phyloP scores from a whole-genome alignment of 163 green algal species.

The Scenedesmus sp. region DNA sequence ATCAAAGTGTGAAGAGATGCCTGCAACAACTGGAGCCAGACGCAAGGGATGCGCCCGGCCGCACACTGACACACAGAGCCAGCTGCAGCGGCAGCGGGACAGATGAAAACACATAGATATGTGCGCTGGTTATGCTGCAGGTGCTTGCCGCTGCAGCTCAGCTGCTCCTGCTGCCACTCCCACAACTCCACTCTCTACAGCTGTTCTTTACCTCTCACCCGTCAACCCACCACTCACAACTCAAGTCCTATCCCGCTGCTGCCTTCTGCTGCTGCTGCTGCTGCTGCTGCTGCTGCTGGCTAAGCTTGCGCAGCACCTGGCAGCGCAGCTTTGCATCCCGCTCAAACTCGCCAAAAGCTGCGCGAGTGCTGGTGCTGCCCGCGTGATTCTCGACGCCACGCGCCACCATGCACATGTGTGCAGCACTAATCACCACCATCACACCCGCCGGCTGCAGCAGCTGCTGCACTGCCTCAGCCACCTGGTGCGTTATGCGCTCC shows the following conservation, averaged over 20 bases:
- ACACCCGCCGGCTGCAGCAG: constrained; percentile 57
- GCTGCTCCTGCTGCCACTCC: neutral
- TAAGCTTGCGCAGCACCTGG: constrained; percentile 42
- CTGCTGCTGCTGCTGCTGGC: constrained; percentile 21
- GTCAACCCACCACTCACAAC: neutral
- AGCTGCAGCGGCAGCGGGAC: no score
- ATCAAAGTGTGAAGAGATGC: no score
- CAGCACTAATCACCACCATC: constrained; percentile 88
- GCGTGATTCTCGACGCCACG: constrained; percentile 93
- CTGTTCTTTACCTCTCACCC: neutral
- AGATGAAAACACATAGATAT: neutral
- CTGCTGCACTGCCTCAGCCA: constrained; percentile 75
- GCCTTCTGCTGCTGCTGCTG: neutral
- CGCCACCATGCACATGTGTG: constrained; percentile 99
- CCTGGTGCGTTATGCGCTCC: constrained; percentile 90
- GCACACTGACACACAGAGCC: no score
- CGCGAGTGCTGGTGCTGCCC: constrained; percentile 84
- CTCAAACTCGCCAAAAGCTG: constrained; percentile 26
- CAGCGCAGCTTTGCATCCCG: constrained; percentile 25
- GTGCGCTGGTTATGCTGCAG: neutral
- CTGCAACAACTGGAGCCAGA: no score
- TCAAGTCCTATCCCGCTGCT: neutral
- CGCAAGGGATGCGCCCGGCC: no score
- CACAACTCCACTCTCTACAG: neutral
- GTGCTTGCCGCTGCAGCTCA: neutral